Evolutionary conservation across 495 filamentous ascomycete species (phyloP).

Genomic region (Aspergillus incahuasiensis): DNA sequence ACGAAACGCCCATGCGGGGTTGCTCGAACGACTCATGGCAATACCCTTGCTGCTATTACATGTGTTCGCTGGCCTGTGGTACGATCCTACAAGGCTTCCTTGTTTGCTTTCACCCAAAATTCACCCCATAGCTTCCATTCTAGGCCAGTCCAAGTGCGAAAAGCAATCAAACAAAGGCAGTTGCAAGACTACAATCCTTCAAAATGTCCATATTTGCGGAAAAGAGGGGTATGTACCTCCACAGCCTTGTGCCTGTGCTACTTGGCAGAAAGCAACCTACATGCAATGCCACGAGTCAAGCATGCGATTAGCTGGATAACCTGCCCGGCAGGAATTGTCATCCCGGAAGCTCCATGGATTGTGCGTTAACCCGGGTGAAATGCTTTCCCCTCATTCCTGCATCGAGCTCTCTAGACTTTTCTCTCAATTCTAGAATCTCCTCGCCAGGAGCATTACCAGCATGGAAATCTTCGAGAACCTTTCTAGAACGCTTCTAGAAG

Average conservation of each 20-base stretch:
- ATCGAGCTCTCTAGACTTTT: not conserved
- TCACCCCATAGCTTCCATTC: not conserved
- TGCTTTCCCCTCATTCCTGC: not conserved
- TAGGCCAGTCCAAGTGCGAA: not conserved
- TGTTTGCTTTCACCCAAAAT: too few species aligned
- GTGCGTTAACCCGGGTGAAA: not conserved
- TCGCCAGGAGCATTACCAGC: too few species aligned
- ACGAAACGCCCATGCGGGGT: too few species aligned
- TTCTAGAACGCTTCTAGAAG: not conserved
- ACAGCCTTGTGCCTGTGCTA: not conserved
- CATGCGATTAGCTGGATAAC: not conserved
- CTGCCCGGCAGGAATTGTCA: not conserved
- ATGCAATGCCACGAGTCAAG: not conserved
- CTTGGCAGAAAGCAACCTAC: not conserved
- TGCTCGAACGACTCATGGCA: too few species aligned
- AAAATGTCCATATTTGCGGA: not conserved
- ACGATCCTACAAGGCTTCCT: too few species aligned
- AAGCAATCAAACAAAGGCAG: not conserved
- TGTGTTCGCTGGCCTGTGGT: too few species aligned
- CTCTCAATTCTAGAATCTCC: not conserved
- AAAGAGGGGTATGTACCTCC: not conserved
- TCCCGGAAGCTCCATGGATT: not conserved
- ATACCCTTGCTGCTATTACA: too few species aligned
- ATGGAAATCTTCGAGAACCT: not conserved
- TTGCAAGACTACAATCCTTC: too few species aligned